A percentile compares a stretch with the other conserved stretches of the same genome.
These are phyloP conservation scores for Protomyces pachydermus DNA, from an alignment of 1,139 yeast genomes.

Conservation along the genomic window DNA sequence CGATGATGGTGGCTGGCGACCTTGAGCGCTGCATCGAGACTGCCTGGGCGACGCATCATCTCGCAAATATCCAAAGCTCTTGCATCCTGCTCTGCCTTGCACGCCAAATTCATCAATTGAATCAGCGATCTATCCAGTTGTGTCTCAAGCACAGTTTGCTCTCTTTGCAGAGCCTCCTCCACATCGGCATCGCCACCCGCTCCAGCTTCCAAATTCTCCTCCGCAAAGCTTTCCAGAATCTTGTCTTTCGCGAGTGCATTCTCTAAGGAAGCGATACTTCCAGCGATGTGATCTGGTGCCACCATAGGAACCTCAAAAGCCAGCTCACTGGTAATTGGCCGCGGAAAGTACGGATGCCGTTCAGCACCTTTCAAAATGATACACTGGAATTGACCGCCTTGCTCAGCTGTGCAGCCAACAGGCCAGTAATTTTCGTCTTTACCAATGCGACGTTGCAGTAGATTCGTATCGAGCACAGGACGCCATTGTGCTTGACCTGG, in stretches of 20 bases:
- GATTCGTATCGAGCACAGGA: slow-evolving; percentile 66
- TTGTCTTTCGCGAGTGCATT: slow-evolving; percentile 33
- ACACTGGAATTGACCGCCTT: slow-evolving; percentile 53
- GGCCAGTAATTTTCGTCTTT: slow-evolving; percentile 70
- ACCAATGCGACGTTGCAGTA: slow-evolving; percentile 49
- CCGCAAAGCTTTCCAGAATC: slow-evolving; percentile 39
- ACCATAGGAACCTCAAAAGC: slow-evolving; percentile 59
- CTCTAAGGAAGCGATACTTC: slow-evolving; percentile 36
- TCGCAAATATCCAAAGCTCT: slow-evolving; percentile 68
- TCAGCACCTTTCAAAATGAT: slow-evolving; percentile 55
- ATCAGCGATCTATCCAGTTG: slow-evolving; percentile 64
- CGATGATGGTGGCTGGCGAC: slow-evolving; percentile 77
- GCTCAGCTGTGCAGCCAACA: slow-evolving; percentile 53
- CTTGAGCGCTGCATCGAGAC: slow-evolving; percentile 74
- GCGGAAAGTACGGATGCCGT: slow-evolving; percentile 57
- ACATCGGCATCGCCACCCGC: slow-evolving; percentile 2
- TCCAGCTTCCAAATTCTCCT: slow-evolving; percentile 40
- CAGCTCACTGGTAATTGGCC: slow-evolving; percentile 77
- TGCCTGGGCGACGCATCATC: slow-evolving; percentile 68
- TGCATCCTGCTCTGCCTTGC: slow-evolving; percentile 59
- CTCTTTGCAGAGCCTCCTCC: not conserved
- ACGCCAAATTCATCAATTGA: slow-evolving; percentile 69
- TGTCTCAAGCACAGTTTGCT: slow-evolving; percentile 41
- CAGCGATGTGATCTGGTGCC: slow-evolving; percentile 36
- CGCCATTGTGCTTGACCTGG: slow-evolving; percentile 78